Evolutionary conservation across 257 asterid genomes (phyloP).

Genomic region (Lycium ferocissimum): DNA sequence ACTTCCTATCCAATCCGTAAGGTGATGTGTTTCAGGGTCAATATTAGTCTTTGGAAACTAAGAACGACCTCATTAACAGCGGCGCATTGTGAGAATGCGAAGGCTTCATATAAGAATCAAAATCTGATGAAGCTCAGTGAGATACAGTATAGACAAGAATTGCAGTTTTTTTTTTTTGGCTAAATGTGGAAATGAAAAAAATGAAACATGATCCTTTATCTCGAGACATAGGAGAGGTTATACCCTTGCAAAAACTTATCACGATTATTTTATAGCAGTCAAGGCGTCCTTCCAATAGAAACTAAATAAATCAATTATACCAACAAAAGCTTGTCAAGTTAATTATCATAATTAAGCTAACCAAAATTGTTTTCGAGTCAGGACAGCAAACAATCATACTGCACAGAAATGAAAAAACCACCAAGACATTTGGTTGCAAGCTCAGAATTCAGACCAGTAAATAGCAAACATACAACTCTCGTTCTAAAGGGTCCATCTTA

Average conservation of each 20-base stretch:
- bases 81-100: conserved; percentile 13
- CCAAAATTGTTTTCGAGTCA: background rate
- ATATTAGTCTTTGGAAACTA: background rate
- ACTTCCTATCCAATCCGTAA: background rate
- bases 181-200: background rate
- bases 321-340: conserved; percentile 20
- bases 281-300: background rate
- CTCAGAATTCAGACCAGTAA: background rate
- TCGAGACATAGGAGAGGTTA: background rate
- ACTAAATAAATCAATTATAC: background rate
- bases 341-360: background rate
- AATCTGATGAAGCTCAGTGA: background rate
- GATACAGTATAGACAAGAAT: background rate
- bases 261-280: background rate
- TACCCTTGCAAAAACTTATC: background rate
- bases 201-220: background rate
- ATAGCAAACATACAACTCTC: background rate
- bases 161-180: background rate
- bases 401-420: background rate
- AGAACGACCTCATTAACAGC: background rate
- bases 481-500: background rate
- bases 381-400: background rate
- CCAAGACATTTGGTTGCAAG: background rate
- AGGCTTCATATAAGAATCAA: background rate
- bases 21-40: background rate